Percentiles rank a stretch among this genome's conserved stretches.
Evolutionary conservation across 169 alveolate genomes (phyloP).

Genomic region (Eimeria mitis): DNA sequence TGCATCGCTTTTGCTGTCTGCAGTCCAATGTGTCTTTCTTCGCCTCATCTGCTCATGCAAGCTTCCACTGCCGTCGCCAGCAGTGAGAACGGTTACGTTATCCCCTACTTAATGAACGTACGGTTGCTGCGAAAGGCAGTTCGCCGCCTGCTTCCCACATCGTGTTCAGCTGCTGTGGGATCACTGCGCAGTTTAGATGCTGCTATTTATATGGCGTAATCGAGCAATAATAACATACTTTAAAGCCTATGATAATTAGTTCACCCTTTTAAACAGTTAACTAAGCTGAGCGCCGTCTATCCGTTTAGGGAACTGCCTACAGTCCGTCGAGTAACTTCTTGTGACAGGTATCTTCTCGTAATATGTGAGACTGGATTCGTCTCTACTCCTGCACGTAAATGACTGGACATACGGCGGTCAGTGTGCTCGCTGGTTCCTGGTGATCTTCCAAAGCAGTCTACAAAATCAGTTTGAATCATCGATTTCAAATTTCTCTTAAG

Average conservation of each 20-base stretch:
- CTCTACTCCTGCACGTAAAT: neutral
- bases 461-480: neutral
- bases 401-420: neutral
- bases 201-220: neutral
- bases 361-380: neutral
- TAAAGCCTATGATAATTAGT: too few species aligned
- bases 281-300: too few species aligned
- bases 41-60: too few species aligned
- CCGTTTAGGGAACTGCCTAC: neutral
- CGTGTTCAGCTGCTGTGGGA: neutral
- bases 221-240: neutral
- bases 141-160: neutral
- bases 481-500: neutral
- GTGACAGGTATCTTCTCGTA: neutral
- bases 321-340: neutral
- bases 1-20: too few species aligned
- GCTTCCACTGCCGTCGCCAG: too few species aligned
- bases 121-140: neutral
- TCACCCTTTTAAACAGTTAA: too few species aligned
- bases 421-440: neutral
- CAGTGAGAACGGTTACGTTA: too few species aligned
- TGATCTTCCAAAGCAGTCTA: neutral
- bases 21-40: too few species aligned
- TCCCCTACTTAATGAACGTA: too few species aligned
- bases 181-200: neutral